Base-by-base conservation (phyloP, 768 basidiomycete genomes). In the Pisolithus marmoratus region DNA sequence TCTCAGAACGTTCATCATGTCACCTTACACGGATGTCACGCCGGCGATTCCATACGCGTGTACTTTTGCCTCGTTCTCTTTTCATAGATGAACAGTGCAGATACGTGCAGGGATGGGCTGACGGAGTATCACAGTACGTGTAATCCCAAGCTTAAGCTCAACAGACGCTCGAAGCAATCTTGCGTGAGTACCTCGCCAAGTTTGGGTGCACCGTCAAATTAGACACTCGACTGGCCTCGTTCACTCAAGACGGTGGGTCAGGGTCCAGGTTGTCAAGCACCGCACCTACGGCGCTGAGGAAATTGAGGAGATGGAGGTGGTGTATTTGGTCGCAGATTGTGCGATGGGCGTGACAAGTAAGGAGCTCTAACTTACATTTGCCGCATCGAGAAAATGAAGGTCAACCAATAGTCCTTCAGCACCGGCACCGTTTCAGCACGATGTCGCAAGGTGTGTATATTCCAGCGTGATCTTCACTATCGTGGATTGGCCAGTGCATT, bases 151-250 rank as follows among this genome's bases (percentile, higher is more conserved):
- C 7, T 56, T 1, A 44, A 11, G 66, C 64, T 19, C 70, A 71
- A 44, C 53, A 62, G 2, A 12, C 14, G 3, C 44, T 64, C 5
- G 76, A 78, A 54, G 63, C 55, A 0, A 55, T 62, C 27, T 23
- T 58, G 2, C 48, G 60, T 29, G 46, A 45, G 24, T 59, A 58
- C 41, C 52, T 65, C 17, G 56, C 57, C 26, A 60, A 59, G 11
- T 54, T 58, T 6, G 56, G 54, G 0, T 69, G 67, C 46, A 38
- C 37, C 15, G 67, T 79, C 14, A 77, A 82, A 54, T 50, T 72
- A 19, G 72, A 70, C 17, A 75, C 74, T 2, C 75, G 76, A 51
- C 68, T 81, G 9, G 41, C 60, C 19, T 72, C 73, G 0, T 73
- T 81, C 40, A 63, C 69, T 48, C 73, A 79, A 50, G 54, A 57